A percentile compares a stretch with the other conserved stretches of the same genome.
phyloP scores from a whole-genome alignment of 2,329 filamentous ascomycete species.

The Fusarium sp. region DNA sequence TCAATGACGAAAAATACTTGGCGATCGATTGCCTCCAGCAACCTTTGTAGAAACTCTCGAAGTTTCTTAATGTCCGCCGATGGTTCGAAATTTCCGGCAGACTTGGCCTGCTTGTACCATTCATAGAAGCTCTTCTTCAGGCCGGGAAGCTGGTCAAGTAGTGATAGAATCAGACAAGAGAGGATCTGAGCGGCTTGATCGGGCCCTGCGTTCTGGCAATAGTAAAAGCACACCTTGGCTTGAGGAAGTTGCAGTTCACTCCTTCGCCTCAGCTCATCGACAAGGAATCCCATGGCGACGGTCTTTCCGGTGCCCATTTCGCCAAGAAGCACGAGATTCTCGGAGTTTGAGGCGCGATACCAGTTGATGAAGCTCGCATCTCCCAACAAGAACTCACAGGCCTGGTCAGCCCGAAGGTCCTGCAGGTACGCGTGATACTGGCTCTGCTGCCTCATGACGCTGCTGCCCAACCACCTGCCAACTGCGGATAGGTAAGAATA shows the following conservation, averaged over 20 bases:
- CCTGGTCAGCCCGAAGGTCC: conserved; percentile 18
- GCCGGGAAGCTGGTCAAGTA: conserved; percentile 19
- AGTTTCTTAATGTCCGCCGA: conserved; percentile 17
- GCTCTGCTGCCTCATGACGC: conserved; percentile 16
- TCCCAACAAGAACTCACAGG: conserved; percentile 25
- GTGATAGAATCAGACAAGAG: conserved; percentile 10
- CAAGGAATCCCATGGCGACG: conserved; percentile 31
- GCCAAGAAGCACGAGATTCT: conserved; percentile 29
- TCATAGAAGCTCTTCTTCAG: conserved; percentile 19
- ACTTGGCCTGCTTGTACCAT: conserved; percentile 23
- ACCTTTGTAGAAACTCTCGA: conserved; percentile 14
- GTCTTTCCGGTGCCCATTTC: conserved; percentile 37
- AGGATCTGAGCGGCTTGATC: conserved; percentile 14
- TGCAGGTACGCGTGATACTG: conserved; percentile 18
- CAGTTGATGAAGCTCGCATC: conserved; percentile 16
- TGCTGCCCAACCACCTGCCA: conserved; percentile 8
- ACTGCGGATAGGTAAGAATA: conserved; percentile 8
- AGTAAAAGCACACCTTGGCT: conserved; percentile 45
- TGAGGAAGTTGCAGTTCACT: conserved; percentile 21
- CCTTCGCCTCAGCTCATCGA: conserved; percentile 24
- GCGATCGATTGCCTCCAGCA: conserved; percentile 16
- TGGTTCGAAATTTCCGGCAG: conserved; percentile 5
- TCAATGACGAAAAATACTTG: conserved; percentile 40
- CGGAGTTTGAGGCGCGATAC: conserved; percentile 14
- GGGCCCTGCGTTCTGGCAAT: conserved; percentile 42